A percentile compares a stretch with the other conserved stretches of the same genome.
phyloP scores from a whole-genome alignment of 2,329 filamentous ascomycete genomes.

The Penicillium concentricum region DNA sequence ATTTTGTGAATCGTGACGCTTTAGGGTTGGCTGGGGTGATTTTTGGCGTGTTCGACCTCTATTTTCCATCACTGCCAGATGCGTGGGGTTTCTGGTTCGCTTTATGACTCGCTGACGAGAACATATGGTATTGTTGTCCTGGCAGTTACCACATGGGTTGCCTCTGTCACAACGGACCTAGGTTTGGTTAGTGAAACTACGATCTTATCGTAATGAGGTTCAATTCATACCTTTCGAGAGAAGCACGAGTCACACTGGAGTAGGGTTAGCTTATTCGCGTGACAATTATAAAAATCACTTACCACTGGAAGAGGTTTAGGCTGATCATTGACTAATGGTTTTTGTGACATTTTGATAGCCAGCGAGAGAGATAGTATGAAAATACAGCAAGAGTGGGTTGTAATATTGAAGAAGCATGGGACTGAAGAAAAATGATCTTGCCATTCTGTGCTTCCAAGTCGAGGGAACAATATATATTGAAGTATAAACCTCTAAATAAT shows the following conservation, averaged over 20 bases:
- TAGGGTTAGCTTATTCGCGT: background rate
- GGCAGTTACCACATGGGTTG: background rate
- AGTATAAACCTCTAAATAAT: background rate
- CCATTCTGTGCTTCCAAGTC: background rate
- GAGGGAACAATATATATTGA: background rate
- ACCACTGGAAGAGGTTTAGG: background rate
- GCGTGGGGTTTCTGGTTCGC: background rate
- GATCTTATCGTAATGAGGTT: background rate
- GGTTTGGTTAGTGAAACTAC: background rate
- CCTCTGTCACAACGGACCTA: background rate
- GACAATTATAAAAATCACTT: background rate
- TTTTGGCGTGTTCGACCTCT: background rate
- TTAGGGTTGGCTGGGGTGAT: background rate
- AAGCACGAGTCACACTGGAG: background rate
- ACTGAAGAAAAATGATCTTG: background rate
- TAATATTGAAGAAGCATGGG: background rate
- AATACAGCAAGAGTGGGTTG: no score
- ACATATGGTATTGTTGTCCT: background rate
- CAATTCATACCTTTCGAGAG: background rate
- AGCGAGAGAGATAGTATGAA: background rate
- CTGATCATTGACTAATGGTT: background rate
- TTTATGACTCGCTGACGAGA: background rate
- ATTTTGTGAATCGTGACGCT: background rate
- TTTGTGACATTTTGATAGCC: background rate
- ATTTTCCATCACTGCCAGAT: background rate